phyloP scores from a whole-genome alignment of 2,329 filamentous ascomycete species.

The Trichoderma brevicompactum region DNA sequence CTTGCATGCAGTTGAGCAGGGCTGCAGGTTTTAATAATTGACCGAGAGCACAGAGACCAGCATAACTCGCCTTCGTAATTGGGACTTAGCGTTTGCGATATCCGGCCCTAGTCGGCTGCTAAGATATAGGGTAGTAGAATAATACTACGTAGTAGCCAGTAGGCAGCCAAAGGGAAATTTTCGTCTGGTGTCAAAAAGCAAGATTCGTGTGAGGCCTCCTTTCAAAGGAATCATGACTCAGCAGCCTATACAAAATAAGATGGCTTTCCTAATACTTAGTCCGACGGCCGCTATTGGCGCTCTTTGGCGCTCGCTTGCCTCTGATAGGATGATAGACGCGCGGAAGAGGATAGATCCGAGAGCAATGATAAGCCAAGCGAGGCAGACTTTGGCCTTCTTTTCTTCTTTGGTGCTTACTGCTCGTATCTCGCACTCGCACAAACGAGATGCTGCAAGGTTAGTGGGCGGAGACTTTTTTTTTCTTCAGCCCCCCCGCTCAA shows the following conservation, averaged over 20 bases:
- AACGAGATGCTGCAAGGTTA: no score
- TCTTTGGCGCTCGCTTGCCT: background rate
- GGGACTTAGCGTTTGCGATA: background rate
- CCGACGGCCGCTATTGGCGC: background rate
- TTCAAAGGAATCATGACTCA: slow-evolving; percentile 9
- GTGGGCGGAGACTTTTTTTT: background rate
- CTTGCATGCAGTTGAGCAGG: background rate
- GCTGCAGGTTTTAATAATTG: no score
- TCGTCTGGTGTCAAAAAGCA: no score
- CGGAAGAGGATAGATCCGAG: slow-evolving; percentile 20
- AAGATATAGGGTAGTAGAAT: background rate
- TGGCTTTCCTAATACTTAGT: no score
- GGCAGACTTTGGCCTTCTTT: slow-evolving; percentile 3
- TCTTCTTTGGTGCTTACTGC: no score
- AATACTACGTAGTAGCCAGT: background rate
- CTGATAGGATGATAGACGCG: slow-evolving; percentile 13
- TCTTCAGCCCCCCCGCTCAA: no score
- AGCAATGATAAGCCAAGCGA: background rate
- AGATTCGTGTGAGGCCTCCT: no score
- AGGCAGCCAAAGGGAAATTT: no score
- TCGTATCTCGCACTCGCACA: no score
- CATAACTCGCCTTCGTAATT: no score
- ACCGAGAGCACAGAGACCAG: no score
- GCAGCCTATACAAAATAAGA: background rate
- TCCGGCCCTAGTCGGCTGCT: background rate